A percentile compares a stretch with the other conserved stretches of the same genome.
These are phyloP conservation scores for Amanita rubescens DNA, from an alignment of 768 basidiomycete genomes.

Conservation along the genomic window DNA sequence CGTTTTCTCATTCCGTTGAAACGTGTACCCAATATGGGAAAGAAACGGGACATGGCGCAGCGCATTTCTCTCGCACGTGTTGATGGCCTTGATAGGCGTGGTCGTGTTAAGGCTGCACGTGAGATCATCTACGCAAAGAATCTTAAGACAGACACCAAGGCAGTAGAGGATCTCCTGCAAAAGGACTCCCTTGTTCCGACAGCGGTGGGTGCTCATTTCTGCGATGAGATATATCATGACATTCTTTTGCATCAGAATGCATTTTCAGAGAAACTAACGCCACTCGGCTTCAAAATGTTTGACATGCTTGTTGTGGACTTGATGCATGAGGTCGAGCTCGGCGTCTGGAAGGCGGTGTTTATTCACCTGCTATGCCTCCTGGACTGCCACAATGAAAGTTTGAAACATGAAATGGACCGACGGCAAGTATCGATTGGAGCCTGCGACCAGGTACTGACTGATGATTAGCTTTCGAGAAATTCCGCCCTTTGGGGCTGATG, in stretches of 20 bases:
- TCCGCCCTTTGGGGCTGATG: conserved; percentile 23
- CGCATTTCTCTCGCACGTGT: not conserved
- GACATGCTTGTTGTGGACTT: conserved; percentile 24
- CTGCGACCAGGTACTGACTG: not conserved
- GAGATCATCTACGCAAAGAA: conserved; percentile 21
- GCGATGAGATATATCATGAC: not conserved
- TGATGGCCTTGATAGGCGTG: not conserved
- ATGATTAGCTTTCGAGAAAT: conserved; percentile 21
- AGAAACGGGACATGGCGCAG: conserved; percentile 5
- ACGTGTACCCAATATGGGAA: conserved; percentile 16
- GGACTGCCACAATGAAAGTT: conserved; percentile 12
- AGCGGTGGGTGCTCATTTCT: conserved; percentile 13
- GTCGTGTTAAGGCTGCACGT: conserved; percentile 8
- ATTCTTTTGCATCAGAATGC: conserved; percentile 24
- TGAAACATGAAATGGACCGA: conserved; percentile 16
- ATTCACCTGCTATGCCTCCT: conserved; percentile 28
- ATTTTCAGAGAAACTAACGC: conserved; percentile 19
- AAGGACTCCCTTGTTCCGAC: conserved; percentile 24
- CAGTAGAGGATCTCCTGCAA: conserved; percentile 20
- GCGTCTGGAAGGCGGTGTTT: conserved; percentile 28
- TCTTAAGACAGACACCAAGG: conserved; percentile 16
- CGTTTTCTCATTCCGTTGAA: conserved; percentile 17
- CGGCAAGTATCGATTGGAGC: conserved; percentile 12
- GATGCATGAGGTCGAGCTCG: conserved; percentile 31
- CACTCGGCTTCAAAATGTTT: conserved; percentile 19